Base-by-base conservation (phyloP, 257 asterid genomes). In the Oldenlandia corymbosa region DNA sequence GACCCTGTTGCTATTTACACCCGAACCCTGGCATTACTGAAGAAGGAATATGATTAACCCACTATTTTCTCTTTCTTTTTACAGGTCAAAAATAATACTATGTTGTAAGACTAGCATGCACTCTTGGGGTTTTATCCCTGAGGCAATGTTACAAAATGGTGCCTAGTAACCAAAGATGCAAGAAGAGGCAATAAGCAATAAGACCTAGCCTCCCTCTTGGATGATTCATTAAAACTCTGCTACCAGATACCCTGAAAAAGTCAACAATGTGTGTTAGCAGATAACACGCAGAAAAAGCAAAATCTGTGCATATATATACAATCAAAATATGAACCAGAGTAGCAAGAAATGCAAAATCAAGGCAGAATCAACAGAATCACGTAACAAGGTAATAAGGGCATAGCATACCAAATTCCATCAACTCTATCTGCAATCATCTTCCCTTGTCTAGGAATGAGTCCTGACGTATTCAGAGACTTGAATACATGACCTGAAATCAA, bases 401-500 rank as follows among this genome's bases (percentile, higher is more conserved):
- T 84, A 70, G n/a, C 64, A 71, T 84, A 92, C 99, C 99, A 92
- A 68, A 89, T 79, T 73, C 97, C 97, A 71, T 92, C 99, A 62
- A 89, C 66, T 72, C 95, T 79, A 55, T 92, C 97, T 10, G 97
- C 99, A 77, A 80, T 66, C 74, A 76, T 71, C 82, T 84, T 89
- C 65, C 97, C 99, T 77, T 87, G 99, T 77, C 85, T 85, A 43
- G 99, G 99, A 77, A 93, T 69, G 65, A 93, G 78, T 65, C 97
- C 96, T 14, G 97, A 76, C 23, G 90, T 81, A 75, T 65, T 81
- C 62, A 93, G 83, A 30, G 97, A 86, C 82, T 90, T 93, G 69
- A 93, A 93, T 10, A 72, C 70, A 59, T 85, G 95, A 75, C 99
- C 99, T 93, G 90, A 77, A 77, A 18, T 76, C 27, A 51, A 45